Evolutionary conservation across 305 asterid genomes (phyloP).

Genomic region (Solanum hybrid): DNA sequence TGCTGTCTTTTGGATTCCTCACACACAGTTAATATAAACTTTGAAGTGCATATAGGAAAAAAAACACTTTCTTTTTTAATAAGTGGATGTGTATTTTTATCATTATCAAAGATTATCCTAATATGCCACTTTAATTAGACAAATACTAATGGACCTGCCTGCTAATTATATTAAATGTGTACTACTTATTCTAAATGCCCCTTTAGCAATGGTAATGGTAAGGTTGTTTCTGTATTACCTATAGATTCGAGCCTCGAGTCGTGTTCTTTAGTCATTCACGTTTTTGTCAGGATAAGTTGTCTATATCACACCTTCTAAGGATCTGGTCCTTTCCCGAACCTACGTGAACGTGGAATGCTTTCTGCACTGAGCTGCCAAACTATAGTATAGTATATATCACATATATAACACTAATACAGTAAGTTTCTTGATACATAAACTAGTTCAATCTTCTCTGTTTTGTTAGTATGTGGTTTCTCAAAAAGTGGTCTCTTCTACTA

Average conservation of each 20-base stretch:
- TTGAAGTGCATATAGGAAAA: background rate
- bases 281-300: background rate
- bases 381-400: background rate
- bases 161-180: too few relatives aligned
- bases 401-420: background rate
- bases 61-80: background rate
- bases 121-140: background rate
- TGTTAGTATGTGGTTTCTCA: background rate
- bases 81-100: background rate
- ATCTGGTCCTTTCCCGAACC: background rate
- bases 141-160: background rate
- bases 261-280: background rate
- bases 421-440: background rate
- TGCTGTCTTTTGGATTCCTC: background rate
- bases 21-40: background rate
- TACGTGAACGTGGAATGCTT: accelerated
- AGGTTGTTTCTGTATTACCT: background rate
- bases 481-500: background rate
- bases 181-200: background rate
- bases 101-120: background rate
- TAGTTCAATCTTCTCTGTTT: background rate
- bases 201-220: background rate
- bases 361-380: background rate
- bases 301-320: background rate
- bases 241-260: too few relatives aligned